phyloP scores from a whole-genome alignment of 495 filamentous ascomycete species.

The Podospora australis region DNA sequence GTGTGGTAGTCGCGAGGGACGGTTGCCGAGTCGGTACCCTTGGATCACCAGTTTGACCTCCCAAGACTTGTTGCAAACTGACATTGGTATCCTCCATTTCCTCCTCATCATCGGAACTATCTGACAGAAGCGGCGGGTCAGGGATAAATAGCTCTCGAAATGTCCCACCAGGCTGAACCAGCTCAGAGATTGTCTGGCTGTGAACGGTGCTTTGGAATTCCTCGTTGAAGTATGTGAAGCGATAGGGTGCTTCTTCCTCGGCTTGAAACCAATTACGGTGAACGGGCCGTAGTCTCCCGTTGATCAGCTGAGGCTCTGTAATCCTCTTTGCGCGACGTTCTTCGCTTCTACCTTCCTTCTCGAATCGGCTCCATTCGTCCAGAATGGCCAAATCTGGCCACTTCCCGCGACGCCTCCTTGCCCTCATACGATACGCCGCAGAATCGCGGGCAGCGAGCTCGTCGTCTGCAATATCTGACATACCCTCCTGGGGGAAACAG shows the following conservation, averaged over 20 bases:
- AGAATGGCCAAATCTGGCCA: conserved; percentile 62
- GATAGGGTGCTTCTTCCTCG: conserved; percentile 85
- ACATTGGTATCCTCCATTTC: conserved; percentile 39
- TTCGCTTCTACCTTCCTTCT: conserved; percentile 85
- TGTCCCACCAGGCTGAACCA: conserved; percentile 73
- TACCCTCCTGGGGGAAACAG: conserved; percentile 76
- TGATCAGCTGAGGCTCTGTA: conserved; percentile 85
- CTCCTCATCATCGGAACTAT: conserved; percentile 55
- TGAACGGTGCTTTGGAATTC: conserved; percentile 92
- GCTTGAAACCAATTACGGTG: conserved; percentile 79
- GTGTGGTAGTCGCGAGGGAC: conserved; percentile 22
- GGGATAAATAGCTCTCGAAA: conserved; percentile 78
- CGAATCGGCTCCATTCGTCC: conserved; percentile 84
- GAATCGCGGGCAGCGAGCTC: conserved; percentile 42
- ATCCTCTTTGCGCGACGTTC: conserved; percentile 86
- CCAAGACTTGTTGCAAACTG: conserved; percentile 18
- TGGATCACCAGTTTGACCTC: conserved; percentile 22
- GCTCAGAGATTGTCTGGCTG: conserved; percentile 86
- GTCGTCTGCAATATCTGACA: conserved; percentile 75
- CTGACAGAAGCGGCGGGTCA: conserved; percentile 46
- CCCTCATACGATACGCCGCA: conserved; percentile 29
- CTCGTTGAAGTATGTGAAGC: conserved; percentile 98
- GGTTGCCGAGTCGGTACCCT: conserved; percentile 30
- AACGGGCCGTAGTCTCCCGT: conserved; percentile 72
- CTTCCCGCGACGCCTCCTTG: conserved; percentile 48